Evolutionary conservation across 306 rosid species (phyloP).

Genomic region (Quercus mongolica): DNA sequence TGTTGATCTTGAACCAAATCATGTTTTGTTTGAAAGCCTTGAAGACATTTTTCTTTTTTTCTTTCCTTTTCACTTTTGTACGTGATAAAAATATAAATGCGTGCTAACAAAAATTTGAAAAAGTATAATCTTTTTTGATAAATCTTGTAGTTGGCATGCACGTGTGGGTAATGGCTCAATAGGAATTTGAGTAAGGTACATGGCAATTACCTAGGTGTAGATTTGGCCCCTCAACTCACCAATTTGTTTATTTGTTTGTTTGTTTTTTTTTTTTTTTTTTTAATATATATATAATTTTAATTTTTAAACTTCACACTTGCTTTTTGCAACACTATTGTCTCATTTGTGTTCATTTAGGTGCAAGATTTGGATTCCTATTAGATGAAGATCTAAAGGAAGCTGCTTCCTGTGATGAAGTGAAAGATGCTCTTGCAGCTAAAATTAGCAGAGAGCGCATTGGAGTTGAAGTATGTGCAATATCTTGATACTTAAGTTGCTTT

Average conservation of each 20-base stretch:
- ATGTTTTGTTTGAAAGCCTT: too few species aligned
- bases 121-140: neutral
- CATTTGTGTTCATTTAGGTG: constrained; percentile 48
- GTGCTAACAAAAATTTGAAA: neutral
- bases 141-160: neutral
- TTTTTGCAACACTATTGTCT: constrained; percentile 15
- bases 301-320: neutral
- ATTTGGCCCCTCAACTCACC: neutral
- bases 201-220: neutral
- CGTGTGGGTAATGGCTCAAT: neutral
- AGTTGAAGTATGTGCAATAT: constrained; percentile 52
- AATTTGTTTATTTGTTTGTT: neutral
- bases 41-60: too few species aligned
- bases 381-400: constrained; percentile 84
- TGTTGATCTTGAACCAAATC: too few species aligned
- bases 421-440: constrained; percentile 76
- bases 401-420: constrained; percentile 79
- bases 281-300: too few species aligned
- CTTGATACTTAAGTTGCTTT: constrained; percentile 14
- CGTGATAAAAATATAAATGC: neutral
- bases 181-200: neutral
- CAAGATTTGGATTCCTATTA: constrained; percentile 71
- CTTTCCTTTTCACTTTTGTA: neutral
- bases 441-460: constrained; percentile 94
- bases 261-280: too few species aligned